Evolutionary conservation across 2,329 filamentous ascomycete genomes (phyloP), one percentile per base, ranked within the genome.

Genomic region (Exserohilum rostratum): DNA sequence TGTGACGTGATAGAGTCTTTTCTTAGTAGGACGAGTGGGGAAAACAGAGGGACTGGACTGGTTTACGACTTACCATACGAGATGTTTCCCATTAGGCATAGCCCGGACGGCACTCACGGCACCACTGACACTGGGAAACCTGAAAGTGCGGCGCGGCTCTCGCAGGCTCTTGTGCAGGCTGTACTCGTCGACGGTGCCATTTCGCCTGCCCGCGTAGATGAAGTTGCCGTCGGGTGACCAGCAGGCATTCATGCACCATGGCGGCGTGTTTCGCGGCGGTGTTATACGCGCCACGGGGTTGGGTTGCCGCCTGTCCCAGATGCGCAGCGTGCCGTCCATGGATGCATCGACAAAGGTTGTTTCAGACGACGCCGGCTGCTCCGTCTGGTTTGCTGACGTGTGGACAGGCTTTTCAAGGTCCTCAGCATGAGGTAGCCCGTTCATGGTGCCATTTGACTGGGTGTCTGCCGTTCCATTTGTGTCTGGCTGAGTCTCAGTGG

Each of bases 231-330:
- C 90, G 0, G 92, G 92, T 50, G 90, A 93, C 95, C 95, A 99
- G 78, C 92, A 96, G 0, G 92, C 91, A 62, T 91, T 93, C 87
- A 96, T 97, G 75, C 93, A 98, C 93, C 93, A 99, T 0, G 93
- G 95, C 1, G 95, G 93, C 0, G 91, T 90, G 15, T 87, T 87
- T 10, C 86, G 85, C 10, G 87, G 82, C 15, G 90, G 90, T 1
- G 83, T 81, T 52, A 98, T 93, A 25, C 88, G 86, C 2, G 95
- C 92, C 1, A 96, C 82, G 0, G 93, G 89, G 31, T 88, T 84
- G 1, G 85, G 84, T 59, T 90, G 85, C 17, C 95, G 87, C 3
- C 88, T 82, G 69, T 99, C 96, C 93, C 95, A 99, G 62, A 99
- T 87, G n/a, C 92, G 88, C 39, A 99, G 81, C 0, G 87, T 88